phyloP scores from a whole-genome alignment of 768 basidiomycete genomes.

The Neoboletus magnificus region DNA sequence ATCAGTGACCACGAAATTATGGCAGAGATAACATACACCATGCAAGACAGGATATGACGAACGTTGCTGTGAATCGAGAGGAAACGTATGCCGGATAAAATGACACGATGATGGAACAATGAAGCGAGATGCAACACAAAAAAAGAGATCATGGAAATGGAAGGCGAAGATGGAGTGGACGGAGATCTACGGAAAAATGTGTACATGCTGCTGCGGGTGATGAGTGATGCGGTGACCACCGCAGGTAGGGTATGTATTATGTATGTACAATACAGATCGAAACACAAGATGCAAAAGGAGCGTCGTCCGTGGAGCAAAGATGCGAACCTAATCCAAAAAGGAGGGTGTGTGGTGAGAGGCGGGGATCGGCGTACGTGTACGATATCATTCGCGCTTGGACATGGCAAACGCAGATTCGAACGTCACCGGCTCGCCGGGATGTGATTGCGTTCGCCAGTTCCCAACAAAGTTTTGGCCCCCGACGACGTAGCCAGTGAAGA shows the following conservation, averaged over 20 bases:
- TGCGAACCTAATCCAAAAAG: neutral
- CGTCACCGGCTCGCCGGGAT: conserved; percentile 37
- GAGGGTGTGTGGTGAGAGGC: neutral
- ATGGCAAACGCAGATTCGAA: conserved; percentile 67
- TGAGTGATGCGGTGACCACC: conserved; percentile 7
- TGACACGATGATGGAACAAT: neutral
- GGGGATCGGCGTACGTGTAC: neutral
- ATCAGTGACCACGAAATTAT: neutral
- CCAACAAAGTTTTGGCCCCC: conserved; percentile 67
- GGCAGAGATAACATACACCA: neutral
- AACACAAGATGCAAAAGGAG: conserved; percentile 5
- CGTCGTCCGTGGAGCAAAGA: conserved; percentile 7
- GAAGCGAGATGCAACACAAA: neutral
- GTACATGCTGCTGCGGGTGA: conserved; percentile 12
- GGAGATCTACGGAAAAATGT: conserved; percentile 19
- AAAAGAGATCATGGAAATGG: neutral
- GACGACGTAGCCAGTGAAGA: conserved; percentile 72
- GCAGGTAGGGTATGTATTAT: neutral
- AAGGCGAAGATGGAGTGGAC: conserved; percentile 7
- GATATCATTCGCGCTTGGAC: conserved; percentile 41
- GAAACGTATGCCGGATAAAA: neutral
- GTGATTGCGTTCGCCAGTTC: conserved; percentile 53
- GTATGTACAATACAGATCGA: conserved; percentile 12
- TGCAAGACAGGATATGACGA: neutral
- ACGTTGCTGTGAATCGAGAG: neutral